phyloP scores from a whole-genome alignment of 768 basidiomycete species.

The Rubroboletus satanas region DNA sequence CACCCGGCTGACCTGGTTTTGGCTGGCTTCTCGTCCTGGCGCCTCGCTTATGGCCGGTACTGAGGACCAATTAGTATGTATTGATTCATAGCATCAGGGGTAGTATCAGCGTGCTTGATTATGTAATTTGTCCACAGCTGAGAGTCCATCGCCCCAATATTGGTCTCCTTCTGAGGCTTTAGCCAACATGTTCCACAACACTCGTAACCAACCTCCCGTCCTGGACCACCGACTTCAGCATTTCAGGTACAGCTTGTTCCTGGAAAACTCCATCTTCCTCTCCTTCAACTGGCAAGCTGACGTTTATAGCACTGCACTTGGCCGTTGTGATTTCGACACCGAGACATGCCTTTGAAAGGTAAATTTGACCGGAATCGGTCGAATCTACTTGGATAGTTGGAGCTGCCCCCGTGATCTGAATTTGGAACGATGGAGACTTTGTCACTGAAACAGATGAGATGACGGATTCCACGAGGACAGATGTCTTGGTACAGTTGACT shows the following conservation, averaged over 20 bases:
- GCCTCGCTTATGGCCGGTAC: no score
- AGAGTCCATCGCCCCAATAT: not conserved
- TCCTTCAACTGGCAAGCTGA: constrained; percentile 78
- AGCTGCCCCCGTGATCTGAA: constrained; percentile 86
- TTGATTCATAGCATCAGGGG: not conserved
- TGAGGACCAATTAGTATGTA: not conserved
- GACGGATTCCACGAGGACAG: constrained; percentile 85
- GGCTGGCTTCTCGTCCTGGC: no score
- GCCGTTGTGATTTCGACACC: constrained; percentile 86
- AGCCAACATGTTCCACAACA: constrained; percentile 83
- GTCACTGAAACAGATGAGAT: constrained; percentile 90
- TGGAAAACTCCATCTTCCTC: constrained; percentile 91
- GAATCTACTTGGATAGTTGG: constrained; percentile 94
- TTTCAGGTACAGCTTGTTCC: constrained; percentile 91
- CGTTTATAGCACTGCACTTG: constrained; percentile 91
- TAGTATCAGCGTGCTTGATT: not conserved
- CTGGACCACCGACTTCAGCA: constrained; percentile 82
- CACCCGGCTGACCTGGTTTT: no score
- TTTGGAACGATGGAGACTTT: constrained; percentile 85
- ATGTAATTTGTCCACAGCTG: not conserved
- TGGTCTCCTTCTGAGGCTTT: not conserved
- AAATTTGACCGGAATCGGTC: constrained; percentile 94
- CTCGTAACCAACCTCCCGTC: constrained; percentile 83
- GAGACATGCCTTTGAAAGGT: constrained; percentile 80
- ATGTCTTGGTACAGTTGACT: constrained; percentile 89